These are phyloP conservation scores for Cochlearia excelsa DNA, from an alignment of 345 rosid genomes.

Conservation along the genomic window DNA sequence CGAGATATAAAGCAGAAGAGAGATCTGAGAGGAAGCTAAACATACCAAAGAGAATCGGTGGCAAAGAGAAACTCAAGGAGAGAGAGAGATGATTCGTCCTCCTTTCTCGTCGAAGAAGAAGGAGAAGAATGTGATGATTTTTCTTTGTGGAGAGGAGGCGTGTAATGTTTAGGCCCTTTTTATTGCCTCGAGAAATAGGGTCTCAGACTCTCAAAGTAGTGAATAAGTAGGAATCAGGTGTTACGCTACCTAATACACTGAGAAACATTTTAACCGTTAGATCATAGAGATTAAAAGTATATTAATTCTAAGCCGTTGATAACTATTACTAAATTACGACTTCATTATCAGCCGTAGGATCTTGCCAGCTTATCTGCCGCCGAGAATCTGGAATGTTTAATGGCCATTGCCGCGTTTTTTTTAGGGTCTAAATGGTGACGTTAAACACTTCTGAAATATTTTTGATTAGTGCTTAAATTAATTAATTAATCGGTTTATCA, in stretches of 20 bases:
- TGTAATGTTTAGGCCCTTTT: conserved; percentile 27
- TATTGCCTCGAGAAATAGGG: conserved; percentile 38
- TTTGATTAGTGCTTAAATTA: too few relatives aligned
- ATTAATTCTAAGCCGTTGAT: background rate
- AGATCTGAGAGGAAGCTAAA: conserved; percentile 29
- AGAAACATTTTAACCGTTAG: too few relatives aligned
- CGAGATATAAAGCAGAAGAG: conserved; percentile 7
- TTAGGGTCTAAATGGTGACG: too few relatives aligned
- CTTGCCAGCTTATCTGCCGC: too few relatives aligned
- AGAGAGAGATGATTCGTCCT: conserved; percentile 35
- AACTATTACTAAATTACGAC: background rate
- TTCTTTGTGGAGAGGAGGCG: conserved; percentile 32
- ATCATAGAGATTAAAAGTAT: background rate
- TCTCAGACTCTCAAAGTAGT: conserved; percentile 18
- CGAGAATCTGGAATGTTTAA: too few relatives aligned
- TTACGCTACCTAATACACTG: conserved; percentile 3
- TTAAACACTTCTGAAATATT: too few relatives aligned
- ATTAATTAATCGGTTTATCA: too few relatives aligned
- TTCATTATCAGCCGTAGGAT: background rate
- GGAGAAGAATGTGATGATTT: conserved; percentile 22
- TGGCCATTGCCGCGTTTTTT: too few relatives aligned
- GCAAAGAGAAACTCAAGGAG: conserved; percentile 27
- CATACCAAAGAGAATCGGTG: conserved; percentile 30
- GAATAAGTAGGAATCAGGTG: background rate
- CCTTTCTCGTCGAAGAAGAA: conserved; percentile 38